phyloP scores from a whole-genome alignment of 306 rosid genomes.

The Astragalus glycyphyllos region DNA sequence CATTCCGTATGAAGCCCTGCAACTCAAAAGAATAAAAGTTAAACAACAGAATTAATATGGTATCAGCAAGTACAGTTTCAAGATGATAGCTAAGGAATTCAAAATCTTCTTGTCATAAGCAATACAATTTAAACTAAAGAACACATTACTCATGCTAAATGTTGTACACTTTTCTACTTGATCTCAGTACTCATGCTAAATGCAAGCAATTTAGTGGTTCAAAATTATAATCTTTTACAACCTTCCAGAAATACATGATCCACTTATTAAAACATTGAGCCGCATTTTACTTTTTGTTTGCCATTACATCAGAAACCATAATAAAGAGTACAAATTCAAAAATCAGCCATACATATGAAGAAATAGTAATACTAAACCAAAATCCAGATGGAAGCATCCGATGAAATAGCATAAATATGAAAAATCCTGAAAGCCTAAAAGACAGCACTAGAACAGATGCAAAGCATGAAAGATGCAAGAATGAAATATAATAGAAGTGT shows the following conservation, averaged over 20 bases:
- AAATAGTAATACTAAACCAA: slow-evolving; percentile 10
- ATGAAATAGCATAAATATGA: slow-evolving; percentile 14
- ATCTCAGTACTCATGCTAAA: not conserved
- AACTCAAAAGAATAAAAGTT: slow-evolving; percentile 35
- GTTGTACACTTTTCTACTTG: not conserved
- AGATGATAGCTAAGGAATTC: not conserved
- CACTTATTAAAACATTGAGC: too few species aligned
- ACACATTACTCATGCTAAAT: not conserved
- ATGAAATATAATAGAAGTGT: not conserved
- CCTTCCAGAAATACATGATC: not conserved
- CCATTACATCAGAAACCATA: too few species aligned
- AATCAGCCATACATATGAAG: not conserved
- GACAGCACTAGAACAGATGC: slow-evolving; percentile 13
- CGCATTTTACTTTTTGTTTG: too few species aligned
- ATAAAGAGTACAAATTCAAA: not conserved
- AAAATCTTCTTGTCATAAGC: slow-evolving; percentile 13
- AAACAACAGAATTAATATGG: too few species aligned
- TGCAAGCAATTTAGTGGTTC: not conserved
- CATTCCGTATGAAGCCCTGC: slow-evolving; percentile 81
- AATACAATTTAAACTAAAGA: not conserved
- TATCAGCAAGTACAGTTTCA: too few species aligned
- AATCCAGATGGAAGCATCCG: not conserved
- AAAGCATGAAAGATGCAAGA: slow-evolving; percentile 11
- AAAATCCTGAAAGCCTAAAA: slow-evolving; percentile 15
- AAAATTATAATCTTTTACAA: slow-evolving; percentile 17